These are phyloP conservation scores for Nakaseomyces nivariensis DNA, from an alignment of 1,139 yeast species.

Conservation along the genomic window DNA sequence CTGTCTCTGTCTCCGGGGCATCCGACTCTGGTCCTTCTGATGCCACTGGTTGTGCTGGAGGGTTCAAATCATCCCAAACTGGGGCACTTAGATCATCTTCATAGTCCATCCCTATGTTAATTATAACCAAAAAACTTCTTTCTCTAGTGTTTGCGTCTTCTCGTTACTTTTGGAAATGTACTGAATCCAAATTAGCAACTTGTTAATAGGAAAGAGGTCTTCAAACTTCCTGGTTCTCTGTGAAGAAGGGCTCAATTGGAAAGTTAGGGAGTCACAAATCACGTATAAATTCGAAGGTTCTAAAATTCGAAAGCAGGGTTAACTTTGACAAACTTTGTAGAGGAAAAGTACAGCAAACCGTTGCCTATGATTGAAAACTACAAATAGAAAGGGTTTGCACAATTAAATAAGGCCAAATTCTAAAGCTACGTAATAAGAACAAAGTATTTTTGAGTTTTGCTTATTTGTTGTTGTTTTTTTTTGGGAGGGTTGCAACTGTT, in stretches of 20 bases:
- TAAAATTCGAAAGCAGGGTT: too few species aligned
- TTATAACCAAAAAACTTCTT: not conserved
- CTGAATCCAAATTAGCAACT: not conserved
- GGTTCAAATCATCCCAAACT: constrained; percentile 25
- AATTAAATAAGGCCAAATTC: too few species aligned
- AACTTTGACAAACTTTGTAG: too few species aligned
- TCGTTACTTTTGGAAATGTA: not conserved
- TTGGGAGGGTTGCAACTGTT: too few species aligned
- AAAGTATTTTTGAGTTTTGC: too few species aligned
- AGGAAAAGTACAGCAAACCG: not conserved
- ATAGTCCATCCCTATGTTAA: constrained; percentile 13
- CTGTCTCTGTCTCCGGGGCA: too few species aligned
- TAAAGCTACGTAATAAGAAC: too few species aligned
- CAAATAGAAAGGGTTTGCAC: too few species aligned
- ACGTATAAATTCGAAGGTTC: not conserved
- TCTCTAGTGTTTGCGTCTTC: not conserved
- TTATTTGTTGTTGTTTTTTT: too few species aligned
- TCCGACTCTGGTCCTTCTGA: too few species aligned
- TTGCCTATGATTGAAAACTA: not conserved
- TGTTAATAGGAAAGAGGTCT: not conserved
- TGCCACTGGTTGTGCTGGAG: not conserved
- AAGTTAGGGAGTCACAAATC: constrained; percentile 1
- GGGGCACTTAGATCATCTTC: constrained; percentile 23
- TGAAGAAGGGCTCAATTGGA: not conserved
- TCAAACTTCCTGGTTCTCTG: too few species aligned